Conservation (phyloP, 2,329 filamentous ascomycete genomes). For the Diaporthe capsici region DNA sequence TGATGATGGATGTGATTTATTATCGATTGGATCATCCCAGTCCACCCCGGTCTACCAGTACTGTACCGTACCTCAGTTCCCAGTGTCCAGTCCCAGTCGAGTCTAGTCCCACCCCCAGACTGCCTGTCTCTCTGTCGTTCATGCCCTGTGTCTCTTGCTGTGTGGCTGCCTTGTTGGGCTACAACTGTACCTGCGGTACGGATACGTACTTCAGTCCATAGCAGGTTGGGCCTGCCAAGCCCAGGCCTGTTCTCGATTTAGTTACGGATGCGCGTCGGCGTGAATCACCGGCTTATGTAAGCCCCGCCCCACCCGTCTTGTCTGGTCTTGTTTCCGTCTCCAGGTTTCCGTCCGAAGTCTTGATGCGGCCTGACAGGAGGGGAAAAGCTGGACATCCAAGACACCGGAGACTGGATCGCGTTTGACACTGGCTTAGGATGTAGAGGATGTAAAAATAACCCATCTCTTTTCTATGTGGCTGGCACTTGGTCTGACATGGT, state of each 20-base stretch:
- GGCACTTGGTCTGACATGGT: background rate
- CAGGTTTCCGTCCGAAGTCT: constrained; percentile 26
- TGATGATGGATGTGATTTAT: constrained; percentile 28
- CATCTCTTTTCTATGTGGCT: background rate
- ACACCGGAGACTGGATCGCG: constrained; percentile 4
- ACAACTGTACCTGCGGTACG: background rate
- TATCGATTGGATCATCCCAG: constrained; percentile 22
- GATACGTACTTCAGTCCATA: background rate
- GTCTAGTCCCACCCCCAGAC: background rate
- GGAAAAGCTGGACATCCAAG: constrained; percentile 12
- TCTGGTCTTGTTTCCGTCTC: constrained; percentile 23
- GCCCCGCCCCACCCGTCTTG: background rate
- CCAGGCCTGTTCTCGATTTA: constrained; percentile 8
- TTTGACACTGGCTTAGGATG: constrained; percentile 11
- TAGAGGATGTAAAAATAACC: background rate
- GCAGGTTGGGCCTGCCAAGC: background rate
- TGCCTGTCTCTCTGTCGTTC: background rate
- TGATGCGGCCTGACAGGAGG: constrained; percentile 14
- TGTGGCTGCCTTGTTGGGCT: background rate
- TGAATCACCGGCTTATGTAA: constrained; percentile 20
- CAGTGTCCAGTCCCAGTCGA: background rate
- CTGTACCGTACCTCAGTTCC: background rate
- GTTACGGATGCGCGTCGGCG: constrained; percentile 9
- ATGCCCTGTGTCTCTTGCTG: background rate
- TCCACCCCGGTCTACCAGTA: background rate